A percentile compares a stretch with the other conserved stretches of the same genome.
Conservation (phyloP, 2,329 filamentous ascomycete genomes). For the Rhynchosporium agropyri region DNA sequence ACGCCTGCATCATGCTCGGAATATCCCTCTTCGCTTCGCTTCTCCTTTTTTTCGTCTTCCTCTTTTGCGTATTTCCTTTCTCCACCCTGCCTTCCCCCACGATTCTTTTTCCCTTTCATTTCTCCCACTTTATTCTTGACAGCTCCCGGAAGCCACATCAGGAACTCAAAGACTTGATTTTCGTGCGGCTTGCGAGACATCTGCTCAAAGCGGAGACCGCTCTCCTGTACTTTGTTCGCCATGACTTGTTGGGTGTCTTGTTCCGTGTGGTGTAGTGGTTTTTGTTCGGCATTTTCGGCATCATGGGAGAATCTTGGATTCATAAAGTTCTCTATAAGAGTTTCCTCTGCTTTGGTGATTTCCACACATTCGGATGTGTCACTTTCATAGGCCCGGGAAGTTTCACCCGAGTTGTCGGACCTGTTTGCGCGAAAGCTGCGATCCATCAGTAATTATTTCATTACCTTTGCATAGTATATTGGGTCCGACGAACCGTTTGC, state of each 20-base stretch:
- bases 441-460: background rate
- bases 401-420: too few relatives aligned
- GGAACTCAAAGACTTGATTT: background rate
- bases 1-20: background rate
- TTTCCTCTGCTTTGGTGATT: background rate
- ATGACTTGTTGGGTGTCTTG: too few relatives aligned
- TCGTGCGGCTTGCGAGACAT: background rate
- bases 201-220: background rate
- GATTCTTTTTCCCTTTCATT: too few relatives aligned
- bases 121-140: background rate
- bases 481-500: background rate
- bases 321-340: background rate
- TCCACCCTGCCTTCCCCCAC: background rate
- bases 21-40: background rate
- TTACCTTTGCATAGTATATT: background rate
- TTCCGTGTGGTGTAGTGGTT: background rate
- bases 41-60: background rate
- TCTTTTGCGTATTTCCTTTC: background rate
- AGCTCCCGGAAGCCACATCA: background rate
- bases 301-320: background rate
- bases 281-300: background rate
- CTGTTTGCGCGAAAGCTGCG: background rate
- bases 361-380: background rate
- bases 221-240: background rate
- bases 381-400: background rate